Evolutionary conservation across 1,284 basidiomycete species (phyloP).

Genomic region (Rhodotorula sp.): DNA sequence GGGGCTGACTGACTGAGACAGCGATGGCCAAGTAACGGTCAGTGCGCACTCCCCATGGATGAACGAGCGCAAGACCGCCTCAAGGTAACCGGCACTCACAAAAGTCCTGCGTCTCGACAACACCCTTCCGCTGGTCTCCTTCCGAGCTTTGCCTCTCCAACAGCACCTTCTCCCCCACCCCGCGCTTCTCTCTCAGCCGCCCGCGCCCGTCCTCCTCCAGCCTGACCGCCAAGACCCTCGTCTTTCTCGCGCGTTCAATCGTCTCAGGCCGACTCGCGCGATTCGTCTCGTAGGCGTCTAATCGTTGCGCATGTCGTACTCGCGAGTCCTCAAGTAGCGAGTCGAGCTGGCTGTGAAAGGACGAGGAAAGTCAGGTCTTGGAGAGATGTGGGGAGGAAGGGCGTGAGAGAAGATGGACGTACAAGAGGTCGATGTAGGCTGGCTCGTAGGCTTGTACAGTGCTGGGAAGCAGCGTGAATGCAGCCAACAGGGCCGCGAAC

Average conservation of each 20-base stretch:
- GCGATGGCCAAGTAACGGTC: neutral
- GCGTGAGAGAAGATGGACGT: neutral
- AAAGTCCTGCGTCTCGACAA: constrained; percentile 8
- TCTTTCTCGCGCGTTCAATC: constrained; percentile 1
- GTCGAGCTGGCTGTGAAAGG: neutral
- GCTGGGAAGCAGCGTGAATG: neutral
- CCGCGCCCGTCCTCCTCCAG: neutral
- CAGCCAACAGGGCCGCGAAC: neutral
- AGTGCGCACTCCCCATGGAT: neutral
- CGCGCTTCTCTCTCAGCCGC: neutral
- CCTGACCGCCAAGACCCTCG: neutral
- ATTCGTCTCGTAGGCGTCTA: constrained; percentile 5
- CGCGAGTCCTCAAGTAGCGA: neutral
- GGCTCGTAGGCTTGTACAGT: neutral
- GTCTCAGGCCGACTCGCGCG: neutral
- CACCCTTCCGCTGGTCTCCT: neutral
- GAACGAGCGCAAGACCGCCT: neutral
- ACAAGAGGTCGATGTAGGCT: constrained; percentile 2
- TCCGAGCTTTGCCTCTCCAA: neutral
- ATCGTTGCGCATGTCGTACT: neutral
- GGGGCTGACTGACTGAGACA: constrained; percentile 10
- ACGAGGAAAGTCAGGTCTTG: neutral
- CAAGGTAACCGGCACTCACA: neutral
- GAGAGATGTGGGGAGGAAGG: neutral
- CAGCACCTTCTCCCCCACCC: neutral